Evolutionary conservation across 1,139 yeast species (phyloP), one percentile per base, ranked within the genome.

Genomic region (Eremothecium gossypii): DNA sequence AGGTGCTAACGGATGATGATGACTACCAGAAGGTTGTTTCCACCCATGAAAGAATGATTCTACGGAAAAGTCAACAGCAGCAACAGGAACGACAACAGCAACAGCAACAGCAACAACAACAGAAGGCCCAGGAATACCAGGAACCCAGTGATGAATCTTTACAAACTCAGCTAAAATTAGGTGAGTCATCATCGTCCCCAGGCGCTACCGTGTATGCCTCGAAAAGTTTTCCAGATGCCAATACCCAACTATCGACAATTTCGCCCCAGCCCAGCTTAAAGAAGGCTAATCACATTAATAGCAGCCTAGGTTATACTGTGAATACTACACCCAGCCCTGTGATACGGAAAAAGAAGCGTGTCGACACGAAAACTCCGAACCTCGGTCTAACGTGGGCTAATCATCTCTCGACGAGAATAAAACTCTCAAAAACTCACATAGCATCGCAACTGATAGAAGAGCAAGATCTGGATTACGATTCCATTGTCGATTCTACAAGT

Each of bases 361-460:
- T 60, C 12, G 64, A 57, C 38, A 48, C 54, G 7, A 60, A 63
- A 38, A 54, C 63, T 7, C 73, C 75, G 2, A 65, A 70, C 31
- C 52, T 71, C 33, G 76, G 76, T 2, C 46, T 66, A n/a, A 51
- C 63, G 7, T 69, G 74, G 74, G 64, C 70, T 8, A 66, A 63
- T 40, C 62, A 63, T 41, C 50, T 71, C 11, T 59, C 66, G 30
- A 63, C 66, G 29, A 59, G 74, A 31, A 58, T 70, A 8, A 58
- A 68, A 8, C 51, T 71, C 34, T 61, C 60, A 36, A 64, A 71
- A 45, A 43, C 46, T 9, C 57, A 60, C 40, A 57, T 50, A 40
- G 60, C 60, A 7, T 55, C 63, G 9, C 58, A 61, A 0, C 39
- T 54, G 44, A 48, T 56, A n/a, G 46, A 39, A 44, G 49, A 61